Evolutionary conservation across 2,329 filamentous ascomycete genomes (phyloP), one percentile per base, ranked within the genome.

Genomic region (Rhexocercosporidium sp.): DNA sequence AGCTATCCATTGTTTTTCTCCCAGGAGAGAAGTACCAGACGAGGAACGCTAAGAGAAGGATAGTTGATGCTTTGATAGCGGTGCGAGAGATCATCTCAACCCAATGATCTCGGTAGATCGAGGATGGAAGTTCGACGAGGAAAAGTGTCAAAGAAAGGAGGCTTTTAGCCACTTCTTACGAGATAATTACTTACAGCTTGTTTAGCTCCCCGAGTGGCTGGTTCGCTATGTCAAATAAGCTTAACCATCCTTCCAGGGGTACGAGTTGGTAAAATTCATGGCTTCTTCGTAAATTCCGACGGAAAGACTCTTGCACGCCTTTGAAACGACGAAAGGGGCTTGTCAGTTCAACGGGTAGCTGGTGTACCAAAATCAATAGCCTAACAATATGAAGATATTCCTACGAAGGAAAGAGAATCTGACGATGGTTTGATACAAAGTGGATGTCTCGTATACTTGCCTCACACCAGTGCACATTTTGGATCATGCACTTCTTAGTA

Each of bases 171-270:
- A 34, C 27, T 34, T 11, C 16, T 20, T 54, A 29, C 20, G 20
- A 8, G 51, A 51, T n/a, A 47, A 47, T 47, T 47, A n/a, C 12
- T 47, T n/a, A 20, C 3, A n/a, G 20, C 22, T 56, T 56, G 51
- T 37, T 37, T 34, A 37, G 18, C 18, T 9, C 34, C 51, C 44
- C 29, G 44, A 51, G 14, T 18, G 37, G 41, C n/a, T 34, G 20
- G 41, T 46, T 11, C 16, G 25, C 18, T 41, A 39, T 54, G 47
- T 54, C 60, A 62, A 53, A 54, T 54, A 62, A 62, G 60, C 60
- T 62, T 62, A 62, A 62, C 25, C 37, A 34, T 61, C 27, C 44
- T 61, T 34, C 20, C 59, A 29, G 53, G 53, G 53, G 53, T 39
- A 56, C 31, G 20, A 20, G 6, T n/a, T 16, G 11, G n/a, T 12